Percentiles rank a stretch among this genome's conserved stretches.
Conservation (phyloP, 2,329 filamentous ascomycete species). For the Juglanconis oblonga region DNA sequence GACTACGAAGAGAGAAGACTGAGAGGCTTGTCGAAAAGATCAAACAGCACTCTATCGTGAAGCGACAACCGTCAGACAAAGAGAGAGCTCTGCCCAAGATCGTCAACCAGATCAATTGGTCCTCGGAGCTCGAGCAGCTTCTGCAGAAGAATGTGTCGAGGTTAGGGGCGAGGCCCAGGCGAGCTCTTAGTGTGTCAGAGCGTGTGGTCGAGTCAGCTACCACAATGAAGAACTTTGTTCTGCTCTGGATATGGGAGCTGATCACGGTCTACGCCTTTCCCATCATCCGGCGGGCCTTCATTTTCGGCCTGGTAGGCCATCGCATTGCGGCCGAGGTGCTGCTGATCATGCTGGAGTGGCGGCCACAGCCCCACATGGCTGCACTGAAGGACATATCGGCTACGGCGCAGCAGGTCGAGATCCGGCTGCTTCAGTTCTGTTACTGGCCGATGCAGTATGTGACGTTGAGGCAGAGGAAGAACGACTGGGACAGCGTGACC, state of each 20-base stretch:
- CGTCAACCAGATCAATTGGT: constrained; percentile 93
- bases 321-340: constrained; percentile 78
- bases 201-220: constrained; percentile 90
- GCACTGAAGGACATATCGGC: constrained; percentile 95
- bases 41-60: constrained; percentile 80
- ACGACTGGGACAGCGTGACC: constrained; percentile 93
- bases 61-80: constrained; percentile 73
- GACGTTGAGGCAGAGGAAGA: constrained; percentile 82
- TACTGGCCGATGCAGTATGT: constrained; percentile 98
- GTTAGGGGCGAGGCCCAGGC: constrained; percentile 75
- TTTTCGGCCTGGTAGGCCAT: constrained; percentile 76
- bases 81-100: constrained; percentile 79
- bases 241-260: constrained; percentile 66
- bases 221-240: constrained; percentile 74
- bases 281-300: constrained; percentile 67
- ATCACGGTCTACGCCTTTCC: constrained; percentile 77
- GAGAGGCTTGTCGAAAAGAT: constrained; percentile 78
- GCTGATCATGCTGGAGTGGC: constrained; percentile 79
- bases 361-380: constrained; percentile 70
- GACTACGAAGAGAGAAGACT: constrained; percentile 55
- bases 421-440: constrained; percentile 94
- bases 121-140: constrained; percentile 80
- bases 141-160: constrained; percentile 88
- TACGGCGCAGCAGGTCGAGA: constrained; percentile 95
- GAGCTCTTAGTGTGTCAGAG: constrained; percentile 89